Percentiles rank a stretch among this genome's conserved stretches.
Conservation (phyloP, 2,329 filamentous ascomycete genomes). For the Dactylellina haptotyla region DNA sequence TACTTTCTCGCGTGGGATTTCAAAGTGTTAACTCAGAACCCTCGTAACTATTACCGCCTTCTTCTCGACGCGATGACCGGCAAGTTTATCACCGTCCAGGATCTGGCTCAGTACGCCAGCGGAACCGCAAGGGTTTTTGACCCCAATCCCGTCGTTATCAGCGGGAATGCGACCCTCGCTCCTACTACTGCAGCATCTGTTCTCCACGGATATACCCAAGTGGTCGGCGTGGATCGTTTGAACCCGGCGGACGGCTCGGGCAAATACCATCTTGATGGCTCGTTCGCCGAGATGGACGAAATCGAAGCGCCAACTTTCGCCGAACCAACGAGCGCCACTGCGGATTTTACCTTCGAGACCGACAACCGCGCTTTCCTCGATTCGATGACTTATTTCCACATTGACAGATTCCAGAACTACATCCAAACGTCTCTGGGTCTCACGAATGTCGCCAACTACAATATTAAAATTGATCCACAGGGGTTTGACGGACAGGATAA, state of each 20-base stretch:
- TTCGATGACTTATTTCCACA: constrained; percentile 6
- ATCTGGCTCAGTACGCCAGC: constrained; percentile 11
- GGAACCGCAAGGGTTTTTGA: constrained; percentile 8
- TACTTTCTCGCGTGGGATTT: constrained; percentile 10
- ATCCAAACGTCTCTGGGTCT: constrained; percentile 9
- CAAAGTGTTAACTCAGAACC: constrained; percentile 10
- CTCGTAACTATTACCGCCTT: constrained; percentile 10
- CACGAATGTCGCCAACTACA: constrained; percentile 16
- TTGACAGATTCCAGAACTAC: constrained; percentile 10
- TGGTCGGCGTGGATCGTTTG: neutral
- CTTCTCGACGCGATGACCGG: constrained; percentile 1
- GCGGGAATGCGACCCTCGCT: neutral
- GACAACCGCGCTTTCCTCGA: constrained; percentile 9
- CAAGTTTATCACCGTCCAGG: neutral
- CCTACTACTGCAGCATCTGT: constrained; percentile 1
- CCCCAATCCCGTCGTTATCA: constrained; percentile 13
- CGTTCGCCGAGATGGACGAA: constrained; percentile 3
- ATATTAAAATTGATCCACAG: constrained; percentile 8
- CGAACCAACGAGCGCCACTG: constrained; percentile 10
- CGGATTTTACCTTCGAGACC: constrained; percentile 2
- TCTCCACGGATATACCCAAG: constrained; percentile 8
- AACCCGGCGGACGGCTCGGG: constrained; percentile 4
- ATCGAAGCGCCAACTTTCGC: constrained; percentile 1
- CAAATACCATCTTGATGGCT: constrained; percentile 5
- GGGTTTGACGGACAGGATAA: constrained; percentile 1